Conservation (phyloP, 768 basidiomycete species). For the Suillus occidentalis region DNA sequence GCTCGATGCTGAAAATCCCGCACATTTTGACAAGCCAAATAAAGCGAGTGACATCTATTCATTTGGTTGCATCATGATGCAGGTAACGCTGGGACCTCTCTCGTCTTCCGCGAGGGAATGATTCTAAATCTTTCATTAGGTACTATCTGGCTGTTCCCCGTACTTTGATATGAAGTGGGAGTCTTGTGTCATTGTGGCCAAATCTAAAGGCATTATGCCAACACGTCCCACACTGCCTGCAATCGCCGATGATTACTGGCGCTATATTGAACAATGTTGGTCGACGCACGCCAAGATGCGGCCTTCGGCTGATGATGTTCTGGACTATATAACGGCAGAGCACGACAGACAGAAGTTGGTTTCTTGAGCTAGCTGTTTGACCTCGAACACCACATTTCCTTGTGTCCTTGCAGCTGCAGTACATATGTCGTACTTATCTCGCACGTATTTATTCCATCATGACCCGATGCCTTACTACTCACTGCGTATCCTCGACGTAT, state of each 20-base stretch:
- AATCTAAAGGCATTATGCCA: background rate
- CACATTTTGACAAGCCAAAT: background rate
- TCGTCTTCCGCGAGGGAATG: background rate
- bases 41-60: constrained; percentile 1
- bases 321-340: background rate
- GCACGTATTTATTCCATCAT: background rate
- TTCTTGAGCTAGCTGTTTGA: background rate
- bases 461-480: no score
- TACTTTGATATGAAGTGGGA: background rate
- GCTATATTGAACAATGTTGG: background rate
- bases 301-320: background rate
- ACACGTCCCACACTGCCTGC: background rate
- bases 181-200: background rate
- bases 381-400: background rate
- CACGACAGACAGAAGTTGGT: background rate
- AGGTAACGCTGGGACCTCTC: background rate
- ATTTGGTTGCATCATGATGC: constrained; percentile 7
- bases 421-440: background rate
- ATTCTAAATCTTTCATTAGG: background rate
- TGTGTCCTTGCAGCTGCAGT: background rate
- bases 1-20: background rate
- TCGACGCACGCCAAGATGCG: background rate
- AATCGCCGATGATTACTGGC: background rate
- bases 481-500: no score
- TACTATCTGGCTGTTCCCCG: background rate